Conservation (phyloP, 306 rosid genomes). For the Trichosanthes cucumerina region DNA sequence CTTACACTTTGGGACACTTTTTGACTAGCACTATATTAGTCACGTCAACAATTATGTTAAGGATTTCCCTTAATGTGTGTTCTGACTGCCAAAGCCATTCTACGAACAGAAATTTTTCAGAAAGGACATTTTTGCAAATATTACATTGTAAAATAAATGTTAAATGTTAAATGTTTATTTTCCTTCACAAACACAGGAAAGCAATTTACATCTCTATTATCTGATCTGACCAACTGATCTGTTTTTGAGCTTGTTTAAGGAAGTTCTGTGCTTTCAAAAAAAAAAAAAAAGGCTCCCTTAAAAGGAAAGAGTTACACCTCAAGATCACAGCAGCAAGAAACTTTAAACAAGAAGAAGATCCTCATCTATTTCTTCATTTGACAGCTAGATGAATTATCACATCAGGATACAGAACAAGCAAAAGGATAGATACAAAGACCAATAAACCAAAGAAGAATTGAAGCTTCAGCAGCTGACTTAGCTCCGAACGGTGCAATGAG, state of each 20-base stretch:
- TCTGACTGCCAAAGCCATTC: slow-evolving; percentile 16
- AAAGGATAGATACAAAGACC: neutral
- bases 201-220: neutral
- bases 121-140: neutral
- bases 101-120: neutral
- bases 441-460: neutral
- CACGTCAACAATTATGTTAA: neutral
- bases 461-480: neutral
- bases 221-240: neutral
- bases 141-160: neutral
- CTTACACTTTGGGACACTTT: slow-evolving; percentile 13
- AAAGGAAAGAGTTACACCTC: neutral
- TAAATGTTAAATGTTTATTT: neutral
- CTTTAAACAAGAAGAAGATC: neutral
- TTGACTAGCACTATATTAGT: neutral
- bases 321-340: neutral
- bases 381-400: neutral
- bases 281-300: neutral
- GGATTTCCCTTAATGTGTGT: slow-evolving; percentile 14
- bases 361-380: neutral
- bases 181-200: neutral
- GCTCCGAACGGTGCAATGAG: neutral
- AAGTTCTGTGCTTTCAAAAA: too few relatives aligned
- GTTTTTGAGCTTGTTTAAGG: neutral
- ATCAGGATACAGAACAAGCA: neutral